These are phyloP conservation scores for Aegle marmelos DNA, from an alignment of 345 rosid species.

Conservation along the genomic window DNA sequence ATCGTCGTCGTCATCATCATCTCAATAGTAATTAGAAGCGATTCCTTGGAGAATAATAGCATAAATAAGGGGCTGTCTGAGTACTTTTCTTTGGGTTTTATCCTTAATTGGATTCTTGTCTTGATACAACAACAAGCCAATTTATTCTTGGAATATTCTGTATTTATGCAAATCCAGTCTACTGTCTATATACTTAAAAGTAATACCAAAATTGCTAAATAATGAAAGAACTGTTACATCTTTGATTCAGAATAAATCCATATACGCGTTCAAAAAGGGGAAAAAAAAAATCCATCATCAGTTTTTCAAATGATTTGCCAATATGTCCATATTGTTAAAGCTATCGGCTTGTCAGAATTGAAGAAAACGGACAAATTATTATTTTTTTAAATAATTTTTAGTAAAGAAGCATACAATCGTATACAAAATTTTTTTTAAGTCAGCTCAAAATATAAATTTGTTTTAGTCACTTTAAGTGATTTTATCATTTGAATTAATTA, in stretches of 20 bases:
- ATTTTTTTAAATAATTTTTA: too few relatives aligned
- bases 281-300: too few relatives aligned
- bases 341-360: background rate
- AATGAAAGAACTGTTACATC: background rate
- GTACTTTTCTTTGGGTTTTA: background rate
- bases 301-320: background rate
- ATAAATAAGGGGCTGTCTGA: background rate
- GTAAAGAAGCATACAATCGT: too few relatives aligned
- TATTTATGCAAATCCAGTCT: too few relatives aligned
- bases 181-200: too few relatives aligned
- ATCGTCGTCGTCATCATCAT: too few relatives aligned
- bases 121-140: background rate
- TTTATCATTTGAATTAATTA: too few relatives aligned
- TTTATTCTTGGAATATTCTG: slow-evolving; percentile 3
- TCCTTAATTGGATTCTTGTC: background rate
- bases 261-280: too few relatives aligned
- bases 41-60: background rate
- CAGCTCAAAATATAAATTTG: too few relatives aligned
- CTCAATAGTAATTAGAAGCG: background rate
- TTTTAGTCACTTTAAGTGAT: too few relatives aligned
- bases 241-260: background rate
- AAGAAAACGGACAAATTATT: background rate
- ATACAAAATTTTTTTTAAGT: too few relatives aligned
- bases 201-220: too few relatives aligned
- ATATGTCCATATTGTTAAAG: background rate